Base-by-base conservation (phyloP, 2,329 filamentous ascomycete genomes). In the Seiridium unicorne region DNA sequence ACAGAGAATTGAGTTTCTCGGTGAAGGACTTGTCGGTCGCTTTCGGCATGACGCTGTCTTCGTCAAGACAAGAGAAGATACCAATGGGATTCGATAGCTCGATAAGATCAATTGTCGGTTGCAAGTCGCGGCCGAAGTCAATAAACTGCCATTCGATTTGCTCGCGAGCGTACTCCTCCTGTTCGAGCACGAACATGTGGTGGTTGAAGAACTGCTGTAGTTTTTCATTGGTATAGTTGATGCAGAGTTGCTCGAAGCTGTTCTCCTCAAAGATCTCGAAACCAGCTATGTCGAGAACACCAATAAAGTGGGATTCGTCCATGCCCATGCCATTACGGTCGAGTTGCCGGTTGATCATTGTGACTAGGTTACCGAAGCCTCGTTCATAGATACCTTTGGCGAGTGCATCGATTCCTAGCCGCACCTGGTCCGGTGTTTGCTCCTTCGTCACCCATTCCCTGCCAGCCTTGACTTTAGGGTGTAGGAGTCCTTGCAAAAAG, bases 61-160 rank as follows among this genome's bases (percentile, higher is more conserved):
- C 95, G 67, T 99, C 95, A 13, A 99, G 82, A 70, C 96, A 99
- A 0, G 95, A 98, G 75, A 99, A 99, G 69, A 99, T 96, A 79
- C 95, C 96, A 60, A 99, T 99, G 0, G 95, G 95, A 67, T 99
- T 99, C 0, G 95, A 86, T 40, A 99, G 76, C 75, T 99, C 95
- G 64, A 99, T 99, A 49, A 99, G 82, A 69, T 99, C 95, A 67
- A 99, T 99, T 0, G 95, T 99, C 0, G 95, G 95, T 73, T 99
- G 96, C 34, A 99, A 81, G 71, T 99, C 95, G 63, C 93, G 93
- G 18, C 95, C 95, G 72, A 99, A 99, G 75, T 99, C 95, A 71
- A 99, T 99, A 73, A 99, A 99, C 71, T 98, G 93, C 95, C 95
- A 99, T 76, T 99, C 95, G 67, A 99, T 99, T 74, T 97, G 92